Evolutionary conservation across 164 flowering plant genomes (phyloP), one percentile per base, ranked within the genome.

Genomic region (Magnolia sinica): DNA sequence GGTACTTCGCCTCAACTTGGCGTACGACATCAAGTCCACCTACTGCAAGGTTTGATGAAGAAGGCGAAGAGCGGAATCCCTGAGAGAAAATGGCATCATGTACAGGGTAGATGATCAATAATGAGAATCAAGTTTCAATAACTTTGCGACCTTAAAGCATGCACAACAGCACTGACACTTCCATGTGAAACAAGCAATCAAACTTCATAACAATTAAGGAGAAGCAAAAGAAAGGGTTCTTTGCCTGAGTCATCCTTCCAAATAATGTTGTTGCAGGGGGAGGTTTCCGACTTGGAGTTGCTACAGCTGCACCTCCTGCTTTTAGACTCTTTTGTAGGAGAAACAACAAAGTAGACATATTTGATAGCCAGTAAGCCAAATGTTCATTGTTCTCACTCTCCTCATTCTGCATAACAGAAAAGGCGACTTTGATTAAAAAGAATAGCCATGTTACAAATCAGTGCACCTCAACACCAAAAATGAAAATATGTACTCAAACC

Each of bases 1-100:
- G 99, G 79, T 96, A 94, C 78, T 96, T 96, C 4, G 98, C 99
- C 80, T 96, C 98, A 71, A 94, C 99, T 81, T 89, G 97, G 64
- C 91, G 94, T 19, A 92, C 91, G 68, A 88, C 89, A 49, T 90
- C 91, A 69, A 89, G 75, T 37, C 81, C 80, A 59, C 85, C 81
- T 3, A 85, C 90, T 14, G 6, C 45, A 84, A 89, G 89, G 79
- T 80, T 86, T 68, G 87, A 83, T 63, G 97, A 85, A 73, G 98
- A 92, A 8, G 98, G 50, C 49, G 71, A 91, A 14, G 98, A 96
- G 7, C 99, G 95, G 68, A 96, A 96, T 68, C 99, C 97, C 99
- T 94, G 85, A 65, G 10, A 52, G 77, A 16, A 77, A 68, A 71
- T 19, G 68, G 16, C 59, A 68, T 24, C 16, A 6, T 58, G 74